These are phyloP conservation scores for Leptographium flavum DNA, from an alignment of 2,329 filamentous ascomycete genomes.

Conservation along the genomic window DNA sequence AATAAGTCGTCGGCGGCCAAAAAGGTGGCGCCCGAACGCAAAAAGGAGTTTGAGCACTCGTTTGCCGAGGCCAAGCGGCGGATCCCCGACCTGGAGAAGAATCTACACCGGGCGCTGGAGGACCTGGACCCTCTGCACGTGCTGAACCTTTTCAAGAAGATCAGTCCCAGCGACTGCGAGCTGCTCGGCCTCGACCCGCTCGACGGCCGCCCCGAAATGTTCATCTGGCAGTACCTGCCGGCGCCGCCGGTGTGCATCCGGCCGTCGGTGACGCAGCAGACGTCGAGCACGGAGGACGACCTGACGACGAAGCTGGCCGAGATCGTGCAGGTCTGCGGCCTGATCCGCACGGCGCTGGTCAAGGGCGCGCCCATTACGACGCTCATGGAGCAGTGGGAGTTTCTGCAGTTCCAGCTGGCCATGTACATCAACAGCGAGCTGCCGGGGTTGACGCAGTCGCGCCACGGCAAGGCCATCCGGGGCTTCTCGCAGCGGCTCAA, in stretches of 20 bases:
- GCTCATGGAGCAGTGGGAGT: slow-evolving; percentile 98
- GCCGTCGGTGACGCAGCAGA: slow-evolving; percentile 86
- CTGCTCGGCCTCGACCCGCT: slow-evolving; percentile 75
- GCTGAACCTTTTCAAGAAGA: slow-evolving; percentile 80
- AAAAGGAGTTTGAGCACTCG: slow-evolving; percentile 72
- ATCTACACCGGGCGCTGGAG: slow-evolving; percentile 83
- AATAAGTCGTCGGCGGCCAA: slow-evolving; percentile 78
- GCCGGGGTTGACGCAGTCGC: slow-evolving; percentile 78
- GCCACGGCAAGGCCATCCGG: slow-evolving; percentile 75
- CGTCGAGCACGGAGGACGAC: slow-evolving; percentile 88
- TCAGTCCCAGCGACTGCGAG: slow-evolving; percentile 76
- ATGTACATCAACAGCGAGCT: slow-evolving; percentile 98
- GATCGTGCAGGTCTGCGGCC: slow-evolving; percentile 81
- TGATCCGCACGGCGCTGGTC: slow-evolving; percentile 68
- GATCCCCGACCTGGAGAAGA: slow-evolving; percentile 76
- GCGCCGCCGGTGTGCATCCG: slow-evolving; percentile 89
- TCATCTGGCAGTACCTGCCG: slow-evolving; percentile 92
- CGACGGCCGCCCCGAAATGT: slow-evolving; percentile 87
- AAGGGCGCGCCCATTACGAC: slow-evolving; percentile 76
- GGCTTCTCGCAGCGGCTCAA: slow-evolving; percentile 93
- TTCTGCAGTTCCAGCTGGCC: slow-evolving; percentile 83
- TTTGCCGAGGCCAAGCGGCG: slow-evolving; percentile 66
- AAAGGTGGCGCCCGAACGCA: slow-evolving; percentile 70
- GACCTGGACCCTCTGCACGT: slow-evolving; percentile 84
- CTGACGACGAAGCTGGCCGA: slow-evolving; percentile 94